These are phyloP conservation scores for Emergomyces pasteurianus DNA, from an alignment of 2,329 filamentous ascomycete genomes.

Conservation along the genomic window DNA sequence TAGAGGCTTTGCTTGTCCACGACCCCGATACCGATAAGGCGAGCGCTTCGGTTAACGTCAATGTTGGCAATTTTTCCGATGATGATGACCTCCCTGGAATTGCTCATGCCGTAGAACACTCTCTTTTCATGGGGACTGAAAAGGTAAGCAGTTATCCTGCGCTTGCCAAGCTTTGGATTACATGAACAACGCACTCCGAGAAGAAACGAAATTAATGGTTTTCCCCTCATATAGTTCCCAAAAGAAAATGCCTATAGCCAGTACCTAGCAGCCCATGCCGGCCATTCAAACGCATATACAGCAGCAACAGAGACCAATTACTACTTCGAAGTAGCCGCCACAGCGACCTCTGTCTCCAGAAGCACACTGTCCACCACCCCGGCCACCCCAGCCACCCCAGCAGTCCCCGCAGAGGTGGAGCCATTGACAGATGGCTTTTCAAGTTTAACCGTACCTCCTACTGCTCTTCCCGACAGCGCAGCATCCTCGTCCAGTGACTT, in stretches of 20 bases:
- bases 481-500: constrained; percentile 13
- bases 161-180: neutral
- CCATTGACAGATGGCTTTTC: constrained; percentile 10
- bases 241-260: constrained; percentile 91
- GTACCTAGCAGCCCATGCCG: constrained; percentile 81
- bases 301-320: constrained; percentile 91
- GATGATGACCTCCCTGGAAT: constrained; percentile 82
- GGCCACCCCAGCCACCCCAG: constrained; percentile 4
- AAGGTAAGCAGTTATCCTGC: constrained; percentile 45
- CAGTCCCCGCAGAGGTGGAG: constrained; percentile 3
- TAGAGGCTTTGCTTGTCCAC: constrained; percentile 86
- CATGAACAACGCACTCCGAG: neutral
- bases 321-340: constrained; percentile 88
- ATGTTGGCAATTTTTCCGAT: constrained; percentile 92
- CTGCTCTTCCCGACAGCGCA: constrained; percentile 15
- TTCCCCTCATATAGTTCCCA: constrained; percentile 50
- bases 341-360: constrained; percentile 35
- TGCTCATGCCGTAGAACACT: constrained; percentile 91
- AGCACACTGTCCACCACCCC: constrained; percentile 1
- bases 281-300: constrained; percentile 90
- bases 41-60: constrained; percentile 86
- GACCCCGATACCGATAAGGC: constrained; percentile 95
- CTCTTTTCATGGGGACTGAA: constrained; percentile 96
- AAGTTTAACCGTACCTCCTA: constrained; percentile 5
- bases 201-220: neutral